Evolutionary conservation across 2,329 filamentous ascomycete species (phyloP), one percentile per base, ranked within the genome.

Genomic region (Cladosporium sp.): DNA sequence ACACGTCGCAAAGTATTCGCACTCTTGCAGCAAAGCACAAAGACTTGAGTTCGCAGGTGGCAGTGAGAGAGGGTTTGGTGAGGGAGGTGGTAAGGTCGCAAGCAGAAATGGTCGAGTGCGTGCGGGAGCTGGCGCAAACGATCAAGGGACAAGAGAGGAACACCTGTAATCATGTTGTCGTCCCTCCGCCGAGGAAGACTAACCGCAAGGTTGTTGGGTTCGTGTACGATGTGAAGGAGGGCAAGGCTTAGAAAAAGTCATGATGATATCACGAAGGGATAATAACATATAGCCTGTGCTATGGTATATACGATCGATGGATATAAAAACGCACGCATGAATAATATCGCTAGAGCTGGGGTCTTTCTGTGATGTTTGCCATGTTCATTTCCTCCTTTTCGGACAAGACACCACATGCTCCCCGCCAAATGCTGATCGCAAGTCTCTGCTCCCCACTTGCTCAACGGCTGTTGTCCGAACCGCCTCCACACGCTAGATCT

Each of bases 151-250:
- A 58, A 14, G 45, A 38, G 60, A 58, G 40, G 31, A 52, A 55
- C 43, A 42, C 34, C 7, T 65, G 62, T 49, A 59, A 59, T 31
- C 63, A 66, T 54, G 58, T 65, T 35, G 62, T 66, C 43, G 56
- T 63, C 8, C 63, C 64, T 37, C 64, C 63, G 37, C 64, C 63
- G 49, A 58, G 64, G 44, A 66, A 66, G 53, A 57, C 64, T 3
- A 61, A 63, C 8, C 59, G 59, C 44, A 65, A 63, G 53, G 54
- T 66, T 38, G 62, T 64, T 14, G 63, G 63, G 9, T 65, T 63
- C 46, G 64, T 66, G 5, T 66, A 66, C 56, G 64, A 66, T 59
- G 59, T 50, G n/a, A 63, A 46, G 43, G 44, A 53, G n/a, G 28
- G 35, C 18, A 42, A 41, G 28, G 43, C 28, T 19, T 16, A 16